Conservation (phyloP, 331 rosid species). For the Quercus lobata region DNA sequence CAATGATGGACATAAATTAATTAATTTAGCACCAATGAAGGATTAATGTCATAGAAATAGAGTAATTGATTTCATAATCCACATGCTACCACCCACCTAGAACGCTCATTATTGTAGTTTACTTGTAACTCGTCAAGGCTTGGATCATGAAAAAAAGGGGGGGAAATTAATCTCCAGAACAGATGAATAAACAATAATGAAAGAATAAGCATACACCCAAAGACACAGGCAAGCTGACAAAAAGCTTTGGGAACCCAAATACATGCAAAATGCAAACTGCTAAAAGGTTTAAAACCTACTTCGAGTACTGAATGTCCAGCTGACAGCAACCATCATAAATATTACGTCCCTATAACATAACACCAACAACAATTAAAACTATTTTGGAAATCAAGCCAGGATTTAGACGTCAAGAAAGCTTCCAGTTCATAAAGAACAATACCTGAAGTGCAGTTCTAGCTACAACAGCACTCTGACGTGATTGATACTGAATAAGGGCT, state of each 20-base stretch:
- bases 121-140: constrained; percentile 97
- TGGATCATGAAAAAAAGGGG: constrained; percentile 33
- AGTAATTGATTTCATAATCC: neutral
- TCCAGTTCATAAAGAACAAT: constrained; percentile 8
- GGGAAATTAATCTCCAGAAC: constrained; percentile 18
- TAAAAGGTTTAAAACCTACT: constrained; percentile 49
- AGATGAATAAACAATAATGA: neutral
- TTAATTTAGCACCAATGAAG: constrained; percentile 13
- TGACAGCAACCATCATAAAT: constrained; percentile 97
- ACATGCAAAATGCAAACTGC: constrained; percentile 1
- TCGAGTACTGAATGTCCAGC: constrained; percentile 92
- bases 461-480: constrained; percentile 67
- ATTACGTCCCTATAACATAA: constrained; percentile 72
- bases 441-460: constrained; percentile 91
- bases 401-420: constrained; percentile 15
- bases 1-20: constrained; percentile 3
- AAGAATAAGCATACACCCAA: neutral
- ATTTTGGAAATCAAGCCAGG: constrained; percentile 15
- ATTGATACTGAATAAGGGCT: constrained; percentile 85
- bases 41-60: neutral
- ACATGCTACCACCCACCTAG: constrained; percentile 53
- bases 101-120: constrained; percentile 91
- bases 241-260: neutral
- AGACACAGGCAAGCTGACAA: neutral
- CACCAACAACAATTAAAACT: constrained; percentile 11